Evolutionary conservation across 2,329 filamentous ascomycete species (phyloP).

Genomic region (Phoma sp.): DNA sequence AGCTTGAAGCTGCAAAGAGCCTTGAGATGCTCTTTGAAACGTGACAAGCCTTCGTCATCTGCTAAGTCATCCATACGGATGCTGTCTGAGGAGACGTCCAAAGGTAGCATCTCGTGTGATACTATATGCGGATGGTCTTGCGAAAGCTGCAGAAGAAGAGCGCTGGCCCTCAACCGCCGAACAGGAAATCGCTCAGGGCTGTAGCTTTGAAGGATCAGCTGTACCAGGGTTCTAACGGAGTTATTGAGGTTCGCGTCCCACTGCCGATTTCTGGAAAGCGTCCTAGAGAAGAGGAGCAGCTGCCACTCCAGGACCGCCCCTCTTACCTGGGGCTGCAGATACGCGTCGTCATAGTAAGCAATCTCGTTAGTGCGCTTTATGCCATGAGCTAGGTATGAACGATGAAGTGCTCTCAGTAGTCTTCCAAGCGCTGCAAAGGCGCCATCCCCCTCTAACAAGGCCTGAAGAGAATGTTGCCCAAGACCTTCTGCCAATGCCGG

Average conservation of each 20-base stretch:
- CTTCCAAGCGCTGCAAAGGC: constrained; percentile 63
- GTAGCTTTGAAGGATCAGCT: constrained; percentile 40
- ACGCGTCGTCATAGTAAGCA: constrained; percentile 45
- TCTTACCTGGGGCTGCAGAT: constrained; percentile 35
- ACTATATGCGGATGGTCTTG: constrained; percentile 68
- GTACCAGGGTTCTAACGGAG: constrained; percentile 30
- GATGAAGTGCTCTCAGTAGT: constrained; percentile 65
- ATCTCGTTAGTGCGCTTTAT: constrained; percentile 59
- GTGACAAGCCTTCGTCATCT: constrained; percentile 42
- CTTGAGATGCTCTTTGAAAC: constrained; percentile 44
- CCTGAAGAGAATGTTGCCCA: constrained; percentile 56
- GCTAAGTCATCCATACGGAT: constrained; percentile 9
- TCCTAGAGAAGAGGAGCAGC: constrained; percentile 39
- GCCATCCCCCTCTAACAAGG: constrained; percentile 61
- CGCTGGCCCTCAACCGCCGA: constrained; percentile 35
- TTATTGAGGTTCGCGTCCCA: constrained; percentile 36
- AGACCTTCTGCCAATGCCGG: constrained; percentile 60
- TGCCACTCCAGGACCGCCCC: constrained; percentile 53
- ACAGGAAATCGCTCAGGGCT: constrained; percentile 35
- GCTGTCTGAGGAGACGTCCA: constrained; percentile 1
- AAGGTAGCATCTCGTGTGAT: constrained; percentile 17
- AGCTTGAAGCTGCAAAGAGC: constrained; percentile 49
- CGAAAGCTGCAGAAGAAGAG: constrained; percentile 46
- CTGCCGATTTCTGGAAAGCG: constrained; percentile 37
- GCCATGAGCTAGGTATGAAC: constrained; percentile 53